phyloP scores from a whole-genome alignment of 1,284 basidiomycete genomes.

The Stygiomarasmius scandens region DNA sequence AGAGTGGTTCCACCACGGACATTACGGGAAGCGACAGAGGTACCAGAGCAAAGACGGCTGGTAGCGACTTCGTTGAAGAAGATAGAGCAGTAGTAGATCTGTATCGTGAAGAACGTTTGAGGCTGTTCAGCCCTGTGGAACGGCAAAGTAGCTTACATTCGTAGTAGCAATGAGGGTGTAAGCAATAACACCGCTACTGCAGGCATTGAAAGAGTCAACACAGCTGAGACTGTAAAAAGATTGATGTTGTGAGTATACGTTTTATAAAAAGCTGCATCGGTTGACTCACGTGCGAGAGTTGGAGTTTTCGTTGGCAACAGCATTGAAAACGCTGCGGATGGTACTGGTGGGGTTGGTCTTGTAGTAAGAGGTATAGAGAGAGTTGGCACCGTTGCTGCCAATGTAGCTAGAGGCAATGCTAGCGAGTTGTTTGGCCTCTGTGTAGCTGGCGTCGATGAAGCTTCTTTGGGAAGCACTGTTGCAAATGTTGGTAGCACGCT shows the following conservation, averaged over 20 bases:
- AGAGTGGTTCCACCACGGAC: slow-evolving; percentile 43
- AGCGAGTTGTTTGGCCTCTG: slow-evolving; percentile 39
- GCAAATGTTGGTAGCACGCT: slow-evolving; percentile 37
- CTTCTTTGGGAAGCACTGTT: slow-evolving; percentile 27
- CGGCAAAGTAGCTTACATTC: too few relatives aligned
- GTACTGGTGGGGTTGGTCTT: slow-evolving; percentile 33
- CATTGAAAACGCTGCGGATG: slow-evolving; percentile 31
- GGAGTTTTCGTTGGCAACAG: slow-evolving; percentile 37
- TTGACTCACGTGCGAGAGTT: slow-evolving; percentile 32
- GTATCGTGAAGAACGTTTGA: neutral
- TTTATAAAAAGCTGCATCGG: neutral
- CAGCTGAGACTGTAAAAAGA: slow-evolving; percentile 33
- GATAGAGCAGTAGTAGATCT: slow-evolving; percentile 44
- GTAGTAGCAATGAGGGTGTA: slow-evolving; percentile 37
- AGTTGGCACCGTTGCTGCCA: slow-evolving; percentile 29
- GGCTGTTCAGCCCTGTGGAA: too few relatives aligned
- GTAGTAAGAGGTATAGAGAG: slow-evolving; percentile 37
- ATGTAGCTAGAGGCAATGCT: slow-evolving; percentile 31
- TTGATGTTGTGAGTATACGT: neutral
- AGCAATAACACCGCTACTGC: slow-evolving; percentile 38
- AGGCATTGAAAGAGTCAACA: slow-evolving; percentile 32
- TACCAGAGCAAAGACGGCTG: slow-evolving; percentile 36
- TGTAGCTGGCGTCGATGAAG: slow-evolving; percentile 39
- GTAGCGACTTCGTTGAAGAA: slow-evolving; percentile 43
- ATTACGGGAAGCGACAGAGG: slow-evolving; percentile 39